Evolutionary conservation across 2,329 filamentous ascomycete genomes (phyloP).

Genomic region (Paecilomyces dactylethromorphus): DNA sequence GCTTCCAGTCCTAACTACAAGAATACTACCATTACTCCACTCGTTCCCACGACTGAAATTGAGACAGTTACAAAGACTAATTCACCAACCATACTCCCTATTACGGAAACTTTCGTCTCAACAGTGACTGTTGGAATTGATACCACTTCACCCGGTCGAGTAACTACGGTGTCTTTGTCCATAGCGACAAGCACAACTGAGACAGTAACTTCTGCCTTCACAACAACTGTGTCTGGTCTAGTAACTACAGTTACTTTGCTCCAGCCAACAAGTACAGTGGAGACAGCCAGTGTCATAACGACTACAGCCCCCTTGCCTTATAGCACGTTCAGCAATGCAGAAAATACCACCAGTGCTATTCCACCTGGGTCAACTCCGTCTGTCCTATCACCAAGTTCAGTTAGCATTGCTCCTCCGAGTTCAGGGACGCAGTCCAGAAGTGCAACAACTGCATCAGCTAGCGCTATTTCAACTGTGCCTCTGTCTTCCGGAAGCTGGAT

Average conservation of each 20-base stretch:
- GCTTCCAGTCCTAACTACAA: neutral
- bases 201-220: neutral
- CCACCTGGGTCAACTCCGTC: neutral
- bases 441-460: neutral
- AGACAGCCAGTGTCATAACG: neutral
- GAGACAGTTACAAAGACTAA: neutral
- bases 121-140: neutral
- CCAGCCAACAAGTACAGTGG: no score
- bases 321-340: neutral
- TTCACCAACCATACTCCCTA: no score
- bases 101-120: neutral
- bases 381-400: neutral
- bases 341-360: neutral
- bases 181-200: neutral
- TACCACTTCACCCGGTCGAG: neutral
- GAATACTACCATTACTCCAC: neutral
- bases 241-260: no score
- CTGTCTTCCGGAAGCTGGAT: neutral
- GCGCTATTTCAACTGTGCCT: no score
- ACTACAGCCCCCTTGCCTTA: neutral
- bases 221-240: neutral
- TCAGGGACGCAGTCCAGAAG: neutral
- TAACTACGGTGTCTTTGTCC: neutral
- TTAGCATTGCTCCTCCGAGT: neutral
- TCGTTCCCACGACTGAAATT: neutral